Evolutionary conservation across 1,284 basidiomycete genomes (phyloP), one percentile per base, ranked within the genome.

Genomic region (Pseudozyma thailandica): DNA sequence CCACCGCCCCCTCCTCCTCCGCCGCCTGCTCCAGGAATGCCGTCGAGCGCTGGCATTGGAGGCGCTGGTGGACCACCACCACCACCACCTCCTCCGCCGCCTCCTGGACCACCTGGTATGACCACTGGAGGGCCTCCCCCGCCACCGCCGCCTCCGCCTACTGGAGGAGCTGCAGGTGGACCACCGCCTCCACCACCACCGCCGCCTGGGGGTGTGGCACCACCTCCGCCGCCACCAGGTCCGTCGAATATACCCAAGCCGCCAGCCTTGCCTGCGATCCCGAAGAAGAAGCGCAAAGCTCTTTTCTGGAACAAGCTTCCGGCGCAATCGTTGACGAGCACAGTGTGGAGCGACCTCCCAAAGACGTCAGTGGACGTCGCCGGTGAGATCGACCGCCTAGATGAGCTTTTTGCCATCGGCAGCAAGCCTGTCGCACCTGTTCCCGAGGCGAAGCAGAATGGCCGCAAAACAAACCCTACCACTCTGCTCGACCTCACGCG

Each of bases 251-350:
- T 35, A 28, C 66, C 71, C 38, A 64, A 63, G 33, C 62, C 69
- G 26, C 61, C 69, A 3, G 23, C 45, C 27, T 54, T 70, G 21
- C 64, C 70, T 9, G 38, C 53, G 1, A 49, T 80, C 33, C 88
- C 88, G 16, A 77, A 83, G 3, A 90, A 89, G 79, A 88, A 89
- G 60, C 83, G 93, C 35, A 68, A 66, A 38, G 59, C 92, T 0
- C 92, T 95, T 84, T 93, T 93, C 82, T 95, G 93, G 93, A 91
- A 89, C 71, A 94, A 95, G 77, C 69, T 93, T 8, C 84, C 86
- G 7, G 82, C 82, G 6, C 79, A 86, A 18, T 78, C 82, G 9
- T 79, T 87, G 4, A 73, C 79, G 16, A 82, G 86, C 3, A 91
- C 90, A 0, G 86, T 94, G 6, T 95, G 92, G 92, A 86, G 85